A percentile compares a stretch with the other conserved stretches of the same genome.
Conservation (phyloP, 176 grass and related monocot species). For the Guadua angustifolia region DNA sequence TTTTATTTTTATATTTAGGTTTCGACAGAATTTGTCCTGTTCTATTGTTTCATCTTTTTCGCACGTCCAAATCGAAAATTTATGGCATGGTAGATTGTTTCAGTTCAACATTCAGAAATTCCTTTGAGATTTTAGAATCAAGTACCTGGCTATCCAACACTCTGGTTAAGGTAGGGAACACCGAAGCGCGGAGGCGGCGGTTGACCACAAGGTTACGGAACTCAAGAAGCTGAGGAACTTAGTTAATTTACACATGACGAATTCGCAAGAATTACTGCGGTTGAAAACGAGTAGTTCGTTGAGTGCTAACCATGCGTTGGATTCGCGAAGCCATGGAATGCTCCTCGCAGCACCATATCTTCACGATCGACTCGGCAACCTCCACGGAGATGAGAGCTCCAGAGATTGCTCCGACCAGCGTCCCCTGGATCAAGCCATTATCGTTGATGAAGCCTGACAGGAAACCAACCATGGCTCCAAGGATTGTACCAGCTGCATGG, state of each 20-base stretch:
- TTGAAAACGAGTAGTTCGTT: not conserved
- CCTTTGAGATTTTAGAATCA: not conserved
- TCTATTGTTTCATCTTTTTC: no score
- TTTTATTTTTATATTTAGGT: no score
- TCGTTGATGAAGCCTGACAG: conserved; percentile 47
- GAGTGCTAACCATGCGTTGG: conserved; percentile 44
- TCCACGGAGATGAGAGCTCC: conserved; percentile 61
- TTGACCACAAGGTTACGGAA: conserved; percentile 49
- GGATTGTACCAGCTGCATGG: conserved; percentile 28
- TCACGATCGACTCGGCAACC: conserved; percentile 47
- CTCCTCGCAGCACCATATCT: conserved; percentile 46
- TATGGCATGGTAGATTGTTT: not conserved
- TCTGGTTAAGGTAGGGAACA: conserved; percentile 51
- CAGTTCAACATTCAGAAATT: not conserved
- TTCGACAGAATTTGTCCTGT: no score
- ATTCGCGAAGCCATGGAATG: conserved; percentile 48
- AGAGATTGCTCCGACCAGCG: conserved; percentile 52
- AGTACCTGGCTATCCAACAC: conserved; percentile 55
- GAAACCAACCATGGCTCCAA: conserved; percentile 51
- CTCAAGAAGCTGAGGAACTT: conserved; percentile 38
- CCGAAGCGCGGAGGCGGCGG: conserved; percentile 42
- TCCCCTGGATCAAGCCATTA: conserved; percentile 53
- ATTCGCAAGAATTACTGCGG: not conserved
- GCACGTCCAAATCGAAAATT: not conserved
- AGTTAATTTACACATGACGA: not conserved